phyloP scores from a whole-genome alignment of 192 early-diverging fungal genomes.

The Ambispora gerdemannii region DNA sequence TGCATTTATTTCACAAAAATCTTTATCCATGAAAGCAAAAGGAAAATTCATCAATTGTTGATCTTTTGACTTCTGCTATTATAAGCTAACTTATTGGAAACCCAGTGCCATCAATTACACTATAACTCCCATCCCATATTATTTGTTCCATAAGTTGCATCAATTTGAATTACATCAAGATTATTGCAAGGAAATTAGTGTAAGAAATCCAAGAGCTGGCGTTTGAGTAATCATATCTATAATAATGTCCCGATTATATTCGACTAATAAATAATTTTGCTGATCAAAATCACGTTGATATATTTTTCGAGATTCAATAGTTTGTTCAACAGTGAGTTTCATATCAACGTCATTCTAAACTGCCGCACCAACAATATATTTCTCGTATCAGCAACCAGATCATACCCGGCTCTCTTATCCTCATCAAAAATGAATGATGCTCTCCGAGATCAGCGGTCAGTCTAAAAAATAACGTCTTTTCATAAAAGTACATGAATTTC shows the following conservation, averaged over 20 bases:
- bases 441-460: too few relatives aligned
- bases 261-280: background rate
- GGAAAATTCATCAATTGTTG: background rate
- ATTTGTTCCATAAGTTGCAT: slow-evolving; percentile 6
- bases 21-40: background rate
- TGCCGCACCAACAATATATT: too few relatives aligned
- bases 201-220: slow-evolving; percentile 15
- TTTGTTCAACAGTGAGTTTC: too few relatives aligned
- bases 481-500: too few relatives aligned
- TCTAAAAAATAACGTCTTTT: too few relatives aligned
- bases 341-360: too few relatives aligned
- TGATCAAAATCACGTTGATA: background rate
- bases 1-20: slow-evolving; percentile 17
- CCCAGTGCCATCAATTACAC: slow-evolving; percentile 10
- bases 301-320: background rate
- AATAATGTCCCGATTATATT: background rate
- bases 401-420: too few relatives aligned
- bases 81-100: slow-evolving; percentile 12
- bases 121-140: slow-evolving; percentile 7
- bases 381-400: too few relatives aligned
- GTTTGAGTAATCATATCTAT: background rate
- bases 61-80: slow-evolving; percentile 1
- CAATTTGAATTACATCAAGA: slow-evolving; percentile 1
- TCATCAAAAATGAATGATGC: too few relatives aligned
- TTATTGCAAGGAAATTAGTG: background rate